These are phyloP conservation scores for Cystoderma amianthinum DNA, from an alignment of 768 basidiomycete species.

Conservation along the genomic window DNA sequence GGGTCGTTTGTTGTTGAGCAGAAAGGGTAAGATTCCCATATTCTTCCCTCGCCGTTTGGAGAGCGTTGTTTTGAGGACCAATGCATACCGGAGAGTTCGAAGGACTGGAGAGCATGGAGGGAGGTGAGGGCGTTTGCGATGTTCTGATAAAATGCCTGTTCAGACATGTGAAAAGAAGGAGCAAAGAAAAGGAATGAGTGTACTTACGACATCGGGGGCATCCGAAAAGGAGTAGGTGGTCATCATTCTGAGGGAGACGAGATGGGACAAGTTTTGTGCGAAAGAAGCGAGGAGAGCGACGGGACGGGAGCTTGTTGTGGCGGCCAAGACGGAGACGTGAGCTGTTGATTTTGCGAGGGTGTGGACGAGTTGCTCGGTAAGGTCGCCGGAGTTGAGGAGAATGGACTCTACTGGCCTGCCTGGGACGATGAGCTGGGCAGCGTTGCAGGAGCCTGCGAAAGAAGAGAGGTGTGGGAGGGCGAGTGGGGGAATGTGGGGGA, in stretches of 20 bases:
- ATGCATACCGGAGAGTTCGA: constrained; percentile 72
- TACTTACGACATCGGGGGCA: constrained; percentile 44
- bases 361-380: constrained; percentile 49
- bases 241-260: constrained; percentile 64
- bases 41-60: constrained; percentile 29
- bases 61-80: constrained; percentile 54
- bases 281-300: constrained; percentile 51
- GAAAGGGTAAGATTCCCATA: constrained; percentile 50
- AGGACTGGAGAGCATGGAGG: constrained; percentile 54
- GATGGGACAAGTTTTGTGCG: constrained; percentile 47
- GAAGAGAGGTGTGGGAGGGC: constrained; percentile 40
- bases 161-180: constrained; percentile 14
- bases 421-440: constrained; percentile 51
- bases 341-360: constrained; percentile 43
- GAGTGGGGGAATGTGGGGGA: constrained; percentile 29
- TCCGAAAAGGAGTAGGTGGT: constrained; percentile 45
- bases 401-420: constrained; percentile 61
- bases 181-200: constrained; percentile 9
- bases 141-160: constrained; percentile 56
- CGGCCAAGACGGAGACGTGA: constrained; percentile 48
- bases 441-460: constrained; percentile 54
- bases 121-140: constrained; percentile 51
- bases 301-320: constrained; percentile 52
- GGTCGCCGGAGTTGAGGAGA: constrained; percentile 53
- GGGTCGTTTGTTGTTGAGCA: constrained; percentile 7